phyloP scores from a whole-genome alignment of 441 rosid species.

The Populus trichocarpa region DNA sequence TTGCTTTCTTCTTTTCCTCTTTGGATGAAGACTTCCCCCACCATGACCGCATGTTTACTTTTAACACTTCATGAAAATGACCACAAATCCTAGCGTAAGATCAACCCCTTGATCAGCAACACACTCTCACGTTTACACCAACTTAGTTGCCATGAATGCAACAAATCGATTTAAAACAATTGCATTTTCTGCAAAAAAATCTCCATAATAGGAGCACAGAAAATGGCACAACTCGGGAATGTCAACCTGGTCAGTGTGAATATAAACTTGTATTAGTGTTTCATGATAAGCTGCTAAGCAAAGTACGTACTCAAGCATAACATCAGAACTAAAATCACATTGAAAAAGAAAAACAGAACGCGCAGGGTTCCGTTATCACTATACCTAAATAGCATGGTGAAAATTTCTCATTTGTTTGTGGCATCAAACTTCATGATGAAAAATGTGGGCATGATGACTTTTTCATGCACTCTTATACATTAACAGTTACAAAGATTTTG shows the following conservation, averaged over 20 bases:
- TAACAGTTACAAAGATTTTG: neutral
- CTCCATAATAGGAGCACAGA: constrained; percentile 7
- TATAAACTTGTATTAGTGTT: constrained; percentile 16
- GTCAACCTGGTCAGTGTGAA: constrained; percentile 1
- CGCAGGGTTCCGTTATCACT: neutral
- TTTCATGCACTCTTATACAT: neutral
- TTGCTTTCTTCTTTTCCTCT: constrained; percentile 58
- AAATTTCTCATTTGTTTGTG: neutral
- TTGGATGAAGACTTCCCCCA: constrained; percentile 63
- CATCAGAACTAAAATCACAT: neutral
- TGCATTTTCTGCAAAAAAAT: neutral
- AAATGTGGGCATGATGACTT: neutral
- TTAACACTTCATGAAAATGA: neutral
- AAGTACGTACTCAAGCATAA: neutral
- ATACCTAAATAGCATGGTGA: neutral
- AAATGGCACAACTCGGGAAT: neutral
- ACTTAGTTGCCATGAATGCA: constrained; percentile 19
- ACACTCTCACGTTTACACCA: constrained; percentile 18
- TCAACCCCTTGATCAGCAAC: constrained; percentile 4
- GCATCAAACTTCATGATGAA: neutral
- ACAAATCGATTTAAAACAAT: neutral
- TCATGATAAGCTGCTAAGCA: neutral
- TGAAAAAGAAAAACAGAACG: neutral
- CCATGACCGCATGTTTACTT: constrained; percentile 49
- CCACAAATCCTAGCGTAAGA: constrained; percentile 26